Conservation (phyloP, 2,329 filamentous ascomycete genomes). For the Fonsecaea pugnacius region DNA sequence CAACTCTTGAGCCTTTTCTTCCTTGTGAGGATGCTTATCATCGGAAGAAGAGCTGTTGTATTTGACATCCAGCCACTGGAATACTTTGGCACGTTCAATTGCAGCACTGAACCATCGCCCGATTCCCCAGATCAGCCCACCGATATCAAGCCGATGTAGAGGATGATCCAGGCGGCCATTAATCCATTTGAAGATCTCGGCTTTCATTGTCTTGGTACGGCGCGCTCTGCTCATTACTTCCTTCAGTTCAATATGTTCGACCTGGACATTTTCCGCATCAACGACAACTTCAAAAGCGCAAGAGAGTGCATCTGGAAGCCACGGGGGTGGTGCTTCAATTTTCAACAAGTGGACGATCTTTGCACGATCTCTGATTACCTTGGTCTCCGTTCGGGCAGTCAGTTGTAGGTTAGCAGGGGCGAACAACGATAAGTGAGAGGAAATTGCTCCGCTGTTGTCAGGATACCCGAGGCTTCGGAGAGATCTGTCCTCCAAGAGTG, state of each 20-base stretch:
- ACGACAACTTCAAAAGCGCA: conserved; percentile 29
- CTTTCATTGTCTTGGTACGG: conserved; percentile 3
- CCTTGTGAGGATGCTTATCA: neutral
- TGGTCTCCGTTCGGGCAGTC: conserved; percentile 21
- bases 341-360: conserved; percentile 30
- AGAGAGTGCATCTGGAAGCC: conserved; percentile 28
- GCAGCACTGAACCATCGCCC: conserved; percentile 35
- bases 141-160: conserved; percentile 32
- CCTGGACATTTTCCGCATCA: conserved; percentile 25
- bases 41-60: conserved; percentile 13
- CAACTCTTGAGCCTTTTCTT: conserved; percentile 9
- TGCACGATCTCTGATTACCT: conserved; percentile 16
- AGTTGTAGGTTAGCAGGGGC: conserved; percentile 34
- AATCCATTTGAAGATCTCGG: conserved; percentile 34
- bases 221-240: conserved; percentile 10
- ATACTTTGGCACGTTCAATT: conserved; percentile 34
- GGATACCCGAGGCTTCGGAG: neutral
- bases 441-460: neutral
- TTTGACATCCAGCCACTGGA: conserved; percentile 23
- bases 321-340: conserved; percentile 33
- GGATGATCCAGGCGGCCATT: conserved; percentile 25
- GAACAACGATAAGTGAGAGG: conserved; percentile 34
- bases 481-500: neutral
- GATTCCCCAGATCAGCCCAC: conserved; percentile 34
- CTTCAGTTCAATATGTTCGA: conserved; percentile 25